Evolutionary conservation across 169 alveolate species (phyloP).

Genomic region (Cryptosporidium andersoni): DNA sequence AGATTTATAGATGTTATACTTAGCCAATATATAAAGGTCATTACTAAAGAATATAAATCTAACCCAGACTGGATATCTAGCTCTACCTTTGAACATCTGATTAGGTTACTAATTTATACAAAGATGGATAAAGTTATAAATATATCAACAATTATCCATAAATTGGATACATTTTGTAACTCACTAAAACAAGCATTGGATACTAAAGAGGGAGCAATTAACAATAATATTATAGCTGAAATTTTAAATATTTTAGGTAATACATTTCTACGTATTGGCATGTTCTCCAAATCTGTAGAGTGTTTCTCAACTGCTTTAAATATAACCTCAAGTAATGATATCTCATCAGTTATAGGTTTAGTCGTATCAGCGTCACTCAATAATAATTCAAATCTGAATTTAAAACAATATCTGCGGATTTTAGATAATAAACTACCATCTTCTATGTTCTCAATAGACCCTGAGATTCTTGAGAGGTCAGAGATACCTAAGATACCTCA

Average conservation of each 20-base stretch:
- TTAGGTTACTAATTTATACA: background rate
- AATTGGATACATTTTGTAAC: background rate
- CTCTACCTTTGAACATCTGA: constrained; percentile 14
- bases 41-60: background rate
- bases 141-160: constrained; percentile 11
- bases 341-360: constrained; percentile 38
- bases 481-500: constrained; percentile 7
- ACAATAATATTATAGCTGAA: background rate
- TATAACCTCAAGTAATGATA: constrained; percentile 2
- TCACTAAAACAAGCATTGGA: background rate
- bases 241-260: constrained; percentile 43
- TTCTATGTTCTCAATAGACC: constrained; percentile 38
- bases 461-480: constrained; percentile 26
- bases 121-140: constrained; percentile 19
- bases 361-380: constrained; percentile 9
- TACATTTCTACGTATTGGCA: constrained; percentile 1
- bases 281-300: constrained; percentile 20
- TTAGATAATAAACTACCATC: constrained; percentile 38
- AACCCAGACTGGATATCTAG: constrained; percentile 11
- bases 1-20: constrained; percentile 13
- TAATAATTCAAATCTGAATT: background rate
- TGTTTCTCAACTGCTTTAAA: constrained; percentile 35
- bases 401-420: background rate
- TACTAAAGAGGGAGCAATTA: background rate
- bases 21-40: background rate